These are phyloP conservation scores for Teratosphaeria gauchensis DNA, from an alignment of 2,329 filamentous ascomycete species.

Conservation along the genomic window DNA sequence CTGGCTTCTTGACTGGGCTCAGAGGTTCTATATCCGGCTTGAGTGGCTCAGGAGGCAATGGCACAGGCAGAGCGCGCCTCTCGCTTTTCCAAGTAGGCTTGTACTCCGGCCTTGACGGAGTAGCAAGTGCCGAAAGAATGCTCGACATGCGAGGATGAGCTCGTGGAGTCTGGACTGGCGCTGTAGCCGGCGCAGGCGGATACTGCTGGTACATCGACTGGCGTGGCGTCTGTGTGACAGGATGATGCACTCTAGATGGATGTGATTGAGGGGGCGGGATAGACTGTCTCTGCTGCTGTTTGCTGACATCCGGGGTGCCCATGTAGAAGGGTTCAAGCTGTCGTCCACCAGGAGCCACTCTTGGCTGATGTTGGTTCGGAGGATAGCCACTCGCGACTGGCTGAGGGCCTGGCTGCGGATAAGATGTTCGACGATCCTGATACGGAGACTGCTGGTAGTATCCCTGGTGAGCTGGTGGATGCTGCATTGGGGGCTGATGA, in stretches of 20 bases:
- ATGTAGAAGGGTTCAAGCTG: constrained; percentile 39
- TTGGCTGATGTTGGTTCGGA: constrained; percentile 3
- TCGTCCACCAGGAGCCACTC: constrained; percentile 33
- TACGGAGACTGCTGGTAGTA: constrained; percentile 24
- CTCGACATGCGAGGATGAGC: constrained; percentile 11
- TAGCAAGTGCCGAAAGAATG: constrained; percentile 19
- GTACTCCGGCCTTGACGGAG: constrained; percentile 12
- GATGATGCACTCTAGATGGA: not conserved
- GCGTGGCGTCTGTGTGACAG: not conserved
- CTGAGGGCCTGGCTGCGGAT: not conserved
- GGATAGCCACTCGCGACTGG: not conserved
- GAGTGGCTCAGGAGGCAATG: constrained; percentile 12
- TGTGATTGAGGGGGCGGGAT: not conserved
- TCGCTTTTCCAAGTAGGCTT: constrained; percentile 23
- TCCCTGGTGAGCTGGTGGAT: constrained; percentile 11
- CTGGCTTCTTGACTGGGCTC: constrained; percentile 16
- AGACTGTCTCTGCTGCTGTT: constrained; percentile 10
- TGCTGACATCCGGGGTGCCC: constrained; percentile 31
- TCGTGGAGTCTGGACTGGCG: constrained; percentile 9
- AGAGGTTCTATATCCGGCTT: constrained; percentile 24
- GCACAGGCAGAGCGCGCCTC: constrained; percentile 14
- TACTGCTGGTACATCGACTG: constrained; percentile 8
- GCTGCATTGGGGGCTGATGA: constrained; percentile 21
- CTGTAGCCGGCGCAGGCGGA: constrained; percentile 15
- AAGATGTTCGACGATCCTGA: constrained; percentile 9